Conservation (phyloP, 805 yeast species). For the Metschnikowia noctiluminum region DNA sequence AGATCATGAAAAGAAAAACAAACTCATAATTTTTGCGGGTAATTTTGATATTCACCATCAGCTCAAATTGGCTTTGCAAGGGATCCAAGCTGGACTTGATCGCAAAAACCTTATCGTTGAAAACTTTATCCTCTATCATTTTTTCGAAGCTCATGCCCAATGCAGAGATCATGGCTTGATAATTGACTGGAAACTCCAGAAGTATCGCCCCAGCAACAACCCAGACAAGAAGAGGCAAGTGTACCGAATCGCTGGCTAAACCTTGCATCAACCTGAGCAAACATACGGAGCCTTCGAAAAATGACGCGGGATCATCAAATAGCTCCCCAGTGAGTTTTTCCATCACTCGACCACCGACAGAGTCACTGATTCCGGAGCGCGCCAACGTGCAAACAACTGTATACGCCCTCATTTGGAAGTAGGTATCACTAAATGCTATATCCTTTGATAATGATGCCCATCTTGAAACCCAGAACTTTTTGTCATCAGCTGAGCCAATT, state of each 20-base stretch:
- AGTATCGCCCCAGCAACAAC: constrained; percentile 15
- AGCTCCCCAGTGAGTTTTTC: constrained; percentile 23
- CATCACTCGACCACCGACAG: constrained; percentile 35
- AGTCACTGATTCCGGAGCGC: constrained; percentile 58
- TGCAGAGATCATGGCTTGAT: constrained; percentile 19
- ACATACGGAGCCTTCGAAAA: constrained; percentile 42
- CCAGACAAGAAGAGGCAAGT: constrained; percentile 53
- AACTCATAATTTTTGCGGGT: constrained; percentile 48
- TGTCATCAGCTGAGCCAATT: constrained; percentile 45
- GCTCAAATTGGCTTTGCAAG: constrained; percentile 43
- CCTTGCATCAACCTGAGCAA: constrained; percentile 49
- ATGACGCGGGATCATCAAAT: constrained; percentile 23
- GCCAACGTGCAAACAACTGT: constrained; percentile 68
- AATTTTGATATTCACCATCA: constrained; percentile 34
- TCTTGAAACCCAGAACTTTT: constrained; percentile 55
- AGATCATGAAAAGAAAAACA: constrained; percentile 43
- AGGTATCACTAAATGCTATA: constrained; percentile 56
- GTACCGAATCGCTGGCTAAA: constrained; percentile 41
- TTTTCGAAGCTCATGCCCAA: constrained; percentile 27
- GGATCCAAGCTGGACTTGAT: constrained; percentile 39
- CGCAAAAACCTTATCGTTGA: constrained; percentile 28
- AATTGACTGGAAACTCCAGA: constrained; percentile 11
- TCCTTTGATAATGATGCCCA: constrained; percentile 66
- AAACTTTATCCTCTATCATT: constrained; percentile 21
- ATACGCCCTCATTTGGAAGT: constrained; percentile 65